Percentiles rank a stretch among this genome's conserved stretches.
phyloP scores from a whole-genome alignment of 1,284 basidiomycete species.

The Trichosporon faecale region DNA sequence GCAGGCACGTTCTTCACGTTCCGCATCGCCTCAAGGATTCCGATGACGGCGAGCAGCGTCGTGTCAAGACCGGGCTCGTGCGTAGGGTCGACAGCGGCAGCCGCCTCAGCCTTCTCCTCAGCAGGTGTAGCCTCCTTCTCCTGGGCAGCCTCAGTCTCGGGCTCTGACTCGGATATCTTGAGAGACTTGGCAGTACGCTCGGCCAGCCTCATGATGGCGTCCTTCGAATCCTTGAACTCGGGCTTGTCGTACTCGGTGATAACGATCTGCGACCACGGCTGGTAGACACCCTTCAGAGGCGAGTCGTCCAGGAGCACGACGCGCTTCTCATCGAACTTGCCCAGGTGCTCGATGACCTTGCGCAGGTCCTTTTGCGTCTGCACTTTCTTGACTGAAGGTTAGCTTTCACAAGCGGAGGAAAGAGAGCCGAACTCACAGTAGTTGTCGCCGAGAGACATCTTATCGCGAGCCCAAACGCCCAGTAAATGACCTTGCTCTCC shows the following conservation, averaged over 20 bases:
- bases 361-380: constrained; percentile 50
- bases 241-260: constrained; percentile 45
- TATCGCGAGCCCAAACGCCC: constrained; percentile 49
- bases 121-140: neutral
- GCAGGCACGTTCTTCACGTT: constrained; percentile 44
- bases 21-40: constrained; percentile 44
- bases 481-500: constrained; percentile 38
- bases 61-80: constrained; percentile 34
- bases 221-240: constrained; percentile 20
- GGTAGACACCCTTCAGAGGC: constrained; percentile 46
- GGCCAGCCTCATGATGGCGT: neutral
- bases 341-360: constrained; percentile 36
- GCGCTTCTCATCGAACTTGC: constrained; percentile 31
- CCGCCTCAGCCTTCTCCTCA: neutral
- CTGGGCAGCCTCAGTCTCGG: no score
- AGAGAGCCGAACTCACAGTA: neutral
- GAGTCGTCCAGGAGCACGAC: constrained; percentile 50
- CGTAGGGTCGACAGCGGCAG: neutral
- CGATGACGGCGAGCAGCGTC: constrained; percentile 45
- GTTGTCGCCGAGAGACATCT: constrained; percentile 40
- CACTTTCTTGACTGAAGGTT: constrained; percentile 33
- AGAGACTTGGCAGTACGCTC: neutral
- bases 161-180: neutral
- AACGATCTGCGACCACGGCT: constrained; percentile 51
- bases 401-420: neutral